phyloP scores from a whole-genome alignment of 2,329 filamentous ascomycete genomes.

The Diaporthe sp. region DNA sequence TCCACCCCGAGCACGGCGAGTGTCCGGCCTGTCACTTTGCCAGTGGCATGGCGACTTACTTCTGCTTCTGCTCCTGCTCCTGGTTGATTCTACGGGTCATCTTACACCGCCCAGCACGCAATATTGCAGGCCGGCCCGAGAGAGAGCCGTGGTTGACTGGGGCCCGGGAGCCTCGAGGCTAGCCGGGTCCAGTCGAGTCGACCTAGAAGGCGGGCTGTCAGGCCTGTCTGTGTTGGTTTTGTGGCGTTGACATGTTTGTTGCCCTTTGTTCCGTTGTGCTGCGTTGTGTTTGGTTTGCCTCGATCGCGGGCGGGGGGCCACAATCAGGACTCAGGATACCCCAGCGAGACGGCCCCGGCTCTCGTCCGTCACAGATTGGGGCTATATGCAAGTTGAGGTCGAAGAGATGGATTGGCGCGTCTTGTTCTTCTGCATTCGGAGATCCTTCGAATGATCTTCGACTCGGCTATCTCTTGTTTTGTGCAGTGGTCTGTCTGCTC shows the following conservation, averaged over 20 bases:
- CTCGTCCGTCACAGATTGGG: slow-evolving; percentile 30
- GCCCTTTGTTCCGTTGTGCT: slow-evolving; percentile 30
- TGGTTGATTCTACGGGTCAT: slow-evolving; percentile 5
- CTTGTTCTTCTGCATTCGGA: slow-evolving; percentile 18
- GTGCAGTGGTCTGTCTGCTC: background rate
- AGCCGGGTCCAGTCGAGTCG: slow-evolving; percentile 12
- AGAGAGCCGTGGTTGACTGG: background rate
- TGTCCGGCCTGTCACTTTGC: background rate
- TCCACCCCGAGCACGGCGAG: background rate
- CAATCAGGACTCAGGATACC: slow-evolving; percentile 30
- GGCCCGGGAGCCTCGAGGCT: slow-evolving; percentile 19
- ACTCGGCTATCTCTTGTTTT: slow-evolving; percentile 21
- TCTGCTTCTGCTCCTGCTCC: background rate
- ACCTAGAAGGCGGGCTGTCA: slow-evolving; percentile 1
- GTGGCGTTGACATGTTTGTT: slow-evolving; percentile 34
- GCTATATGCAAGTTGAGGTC: slow-evolving; percentile 21
- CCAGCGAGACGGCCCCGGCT: slow-evolving; percentile 12
- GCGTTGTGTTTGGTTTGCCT: slow-evolving; percentile 29
- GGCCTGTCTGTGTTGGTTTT: background rate
- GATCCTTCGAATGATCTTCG: slow-evolving; percentile 18
- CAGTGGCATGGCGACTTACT: background rate
- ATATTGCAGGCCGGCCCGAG: slow-evolving; percentile 22
- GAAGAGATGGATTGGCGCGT: slow-evolving; percentile 9
- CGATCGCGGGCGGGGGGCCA: slow-evolving; percentile 15
- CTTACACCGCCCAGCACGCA: slow-evolving; percentile 25